Conservation (phyloP, 352 stramenopile genomes). For the Phytophthora crassamura region DNA sequence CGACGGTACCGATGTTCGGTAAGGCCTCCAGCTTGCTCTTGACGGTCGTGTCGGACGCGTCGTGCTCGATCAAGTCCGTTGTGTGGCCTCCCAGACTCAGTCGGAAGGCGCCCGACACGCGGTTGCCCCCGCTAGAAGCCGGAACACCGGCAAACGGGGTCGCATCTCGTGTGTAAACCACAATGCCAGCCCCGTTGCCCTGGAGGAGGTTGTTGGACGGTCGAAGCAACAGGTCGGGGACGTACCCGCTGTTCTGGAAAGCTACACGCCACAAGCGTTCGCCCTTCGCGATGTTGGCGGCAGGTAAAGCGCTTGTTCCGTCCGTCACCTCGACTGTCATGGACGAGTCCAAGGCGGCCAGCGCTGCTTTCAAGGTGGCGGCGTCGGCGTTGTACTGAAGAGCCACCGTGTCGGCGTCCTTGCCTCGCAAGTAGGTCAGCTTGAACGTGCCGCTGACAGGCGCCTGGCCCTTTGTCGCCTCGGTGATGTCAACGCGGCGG, state of each 20-base stretch:
- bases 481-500: constrained; percentile 84
- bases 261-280: constrained; percentile 90
- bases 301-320: constrained; percentile 47
- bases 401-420: constrained; percentile 75
- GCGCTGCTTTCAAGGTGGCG: constrained; percentile 63
- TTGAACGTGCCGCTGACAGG: constrained; percentile 91
- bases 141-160: constrained; percentile 35
- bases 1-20: constrained; percentile 92
- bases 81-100: constrained; percentile 90
- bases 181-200: constrained; percentile 86
- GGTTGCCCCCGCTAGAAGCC: constrained; percentile 86
- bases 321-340: constrained; percentile 81
- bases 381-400: constrained; percentile 65
- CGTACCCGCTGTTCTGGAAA: constrained; percentile 91
- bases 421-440: constrained; percentile 83
- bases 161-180: constrained; percentile 77
- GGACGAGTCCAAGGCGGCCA: constrained; percentile 86
- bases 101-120: constrained; percentile 88
- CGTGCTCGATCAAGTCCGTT: constrained; percentile 91
- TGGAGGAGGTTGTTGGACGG: constrained; percentile 81
- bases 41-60: constrained; percentile 92
- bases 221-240: constrained; percentile 87
- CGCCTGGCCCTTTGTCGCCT: constrained; percentile 85
- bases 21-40: constrained; percentile 93
- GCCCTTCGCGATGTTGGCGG: constrained; percentile 40